These are phyloP conservation scores for Mimosa bimucronata DNA, from an alignment of 306 rosid genomes.

Conservation along the genomic window DNA sequence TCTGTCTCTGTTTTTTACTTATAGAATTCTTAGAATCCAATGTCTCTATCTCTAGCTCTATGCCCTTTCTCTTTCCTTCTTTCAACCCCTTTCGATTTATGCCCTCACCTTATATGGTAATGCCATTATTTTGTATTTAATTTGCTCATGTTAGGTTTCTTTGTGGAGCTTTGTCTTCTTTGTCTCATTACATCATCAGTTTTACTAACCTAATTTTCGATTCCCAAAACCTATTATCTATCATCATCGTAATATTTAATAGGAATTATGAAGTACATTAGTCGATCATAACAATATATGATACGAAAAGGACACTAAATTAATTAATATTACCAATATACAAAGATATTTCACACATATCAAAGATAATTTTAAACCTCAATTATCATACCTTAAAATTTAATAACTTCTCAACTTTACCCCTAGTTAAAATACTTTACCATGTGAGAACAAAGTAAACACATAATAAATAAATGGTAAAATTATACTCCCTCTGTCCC, in stretches of 20 bases:
- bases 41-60: slow-evolving; percentile 10
- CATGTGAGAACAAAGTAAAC: too few species aligned
- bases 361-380: too few species aligned
- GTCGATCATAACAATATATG: too few species aligned
- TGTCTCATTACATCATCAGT: background rate
- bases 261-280: background rate
- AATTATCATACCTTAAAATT: too few species aligned
- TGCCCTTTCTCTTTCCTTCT: background rate
- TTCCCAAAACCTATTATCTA: background rate
- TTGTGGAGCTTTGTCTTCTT: slow-evolving; percentile 25
- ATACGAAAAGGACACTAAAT: too few species aligned
- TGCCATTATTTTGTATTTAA: background rate
- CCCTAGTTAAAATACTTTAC: too few species aligned
- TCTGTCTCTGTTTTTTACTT: background rate
- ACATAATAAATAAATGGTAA: too few species aligned
- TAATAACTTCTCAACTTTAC: too few species aligned
- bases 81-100: background rate
- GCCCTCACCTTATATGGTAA: slow-evolving; percentile 5
- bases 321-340: too few species aligned
- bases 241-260: background rate
- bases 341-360: too few species aligned
- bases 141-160: background rate
- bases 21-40: slow-evolving; percentile 40
- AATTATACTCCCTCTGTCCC: too few species aligned
- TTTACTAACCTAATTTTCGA: background rate